Conservation (phyloP, 2,329 filamentous ascomycete species). For the Cercospora janseana region DNA sequence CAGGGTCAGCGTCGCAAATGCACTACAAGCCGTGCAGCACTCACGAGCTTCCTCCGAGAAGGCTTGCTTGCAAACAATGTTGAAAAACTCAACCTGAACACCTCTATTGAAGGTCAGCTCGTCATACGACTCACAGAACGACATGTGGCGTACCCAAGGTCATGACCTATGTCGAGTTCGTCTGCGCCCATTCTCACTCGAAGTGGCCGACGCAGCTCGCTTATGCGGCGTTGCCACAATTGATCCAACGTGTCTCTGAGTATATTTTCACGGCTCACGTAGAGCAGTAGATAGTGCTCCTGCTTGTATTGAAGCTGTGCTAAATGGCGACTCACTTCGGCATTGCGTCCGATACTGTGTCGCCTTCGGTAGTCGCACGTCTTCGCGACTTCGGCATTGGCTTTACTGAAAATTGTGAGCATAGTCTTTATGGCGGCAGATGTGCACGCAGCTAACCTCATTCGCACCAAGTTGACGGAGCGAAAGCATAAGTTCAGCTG, state of each 20-base stretch:
- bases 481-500: slow-evolving; percentile 81
- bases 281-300: slow-evolving; percentile 45
- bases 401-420: not conserved
- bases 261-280: slow-evolving; percentile 44
- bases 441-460: slow-evolving; percentile 53
- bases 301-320: slow-evolving; percentile 38
- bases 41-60: slow-evolving; percentile 71
- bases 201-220: slow-evolving; percentile 78
- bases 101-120: slow-evolving; percentile 52
- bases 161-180: slow-evolving; percentile 80
- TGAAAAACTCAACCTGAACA: slow-evolving; percentile 95
- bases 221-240: slow-evolving; percentile 79
- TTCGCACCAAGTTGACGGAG: slow-evolving; percentile 79
- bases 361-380: slow-evolving; percentile 6
- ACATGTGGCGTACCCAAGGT: slow-evolving; percentile 63
- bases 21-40: slow-evolving; percentile 20
- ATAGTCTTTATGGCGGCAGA: not conserved
- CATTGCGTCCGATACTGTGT: not conserved
- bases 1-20: not conserved
- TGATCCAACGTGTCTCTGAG: slow-evolving; percentile 66
- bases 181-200: slow-evolving; percentile 82
- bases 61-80: slow-evolving; percentile 74
- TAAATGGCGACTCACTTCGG: slow-evolving; percentile 10
- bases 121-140: not conserved
- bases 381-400: slow-evolving; percentile 4